Evolutionary conservation across 306 rosid species (phyloP).

Genomic region (Trifolium dubium): DNA sequence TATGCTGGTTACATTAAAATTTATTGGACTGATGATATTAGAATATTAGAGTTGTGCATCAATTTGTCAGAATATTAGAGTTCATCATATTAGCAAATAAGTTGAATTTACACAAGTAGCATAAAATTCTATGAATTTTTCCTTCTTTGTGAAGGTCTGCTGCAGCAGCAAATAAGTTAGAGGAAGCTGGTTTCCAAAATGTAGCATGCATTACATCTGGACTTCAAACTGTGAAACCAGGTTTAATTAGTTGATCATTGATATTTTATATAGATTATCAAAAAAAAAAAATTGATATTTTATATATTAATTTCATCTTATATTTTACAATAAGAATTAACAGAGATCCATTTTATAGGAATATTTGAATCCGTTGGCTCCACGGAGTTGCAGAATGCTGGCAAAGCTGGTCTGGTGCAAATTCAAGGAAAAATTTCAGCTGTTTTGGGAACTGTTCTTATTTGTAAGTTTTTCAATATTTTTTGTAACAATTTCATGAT

Average conservation of each 20-base stretch:
- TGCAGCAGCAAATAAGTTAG: constrained; percentile 77
- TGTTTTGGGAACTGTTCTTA: constrained; percentile 84
- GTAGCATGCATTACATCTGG: constrained; percentile 85
- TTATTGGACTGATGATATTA: no score
- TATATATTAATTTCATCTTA: background rate
- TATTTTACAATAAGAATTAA: background rate
- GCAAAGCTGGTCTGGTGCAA: constrained; percentile 88
- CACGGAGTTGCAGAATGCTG: constrained; percentile 82
- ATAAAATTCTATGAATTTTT: background rate
- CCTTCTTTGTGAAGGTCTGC: constrained; percentile 72
- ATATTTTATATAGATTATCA: no score
- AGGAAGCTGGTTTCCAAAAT: constrained; percentile 73
- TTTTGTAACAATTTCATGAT: no score
- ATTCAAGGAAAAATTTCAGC: constrained; percentile 92
- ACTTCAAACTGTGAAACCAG: constrained; percentile 83
- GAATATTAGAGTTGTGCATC: no score
- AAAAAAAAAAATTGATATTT: no score
- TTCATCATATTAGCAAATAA: no score
- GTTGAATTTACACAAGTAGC: no score
- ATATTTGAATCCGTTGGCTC: constrained; percentile 82
- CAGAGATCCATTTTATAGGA: constrained; percentile 53
- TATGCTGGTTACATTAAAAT: no score
- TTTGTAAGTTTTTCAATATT: constrained; percentile 63
- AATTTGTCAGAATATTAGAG: no score
- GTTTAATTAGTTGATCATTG: constrained; percentile 47